phyloP scores from a whole-genome alignment of 495 filamentous ascomycete species.

The Staphylotrichum tortipilum region DNA sequence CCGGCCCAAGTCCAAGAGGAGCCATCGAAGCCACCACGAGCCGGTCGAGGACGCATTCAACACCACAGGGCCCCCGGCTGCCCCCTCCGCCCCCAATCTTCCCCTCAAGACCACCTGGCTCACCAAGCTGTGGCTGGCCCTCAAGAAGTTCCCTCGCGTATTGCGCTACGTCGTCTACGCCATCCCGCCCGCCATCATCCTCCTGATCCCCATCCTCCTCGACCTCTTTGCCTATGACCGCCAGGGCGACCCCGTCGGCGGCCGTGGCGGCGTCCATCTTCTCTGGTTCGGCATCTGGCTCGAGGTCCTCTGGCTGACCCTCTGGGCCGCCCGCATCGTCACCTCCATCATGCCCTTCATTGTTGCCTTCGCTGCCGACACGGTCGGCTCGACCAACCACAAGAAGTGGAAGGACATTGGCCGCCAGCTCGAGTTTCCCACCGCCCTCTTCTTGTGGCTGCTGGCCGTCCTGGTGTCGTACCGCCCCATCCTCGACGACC shows the following conservation, averaged over 20 bases:
- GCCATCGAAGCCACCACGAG: slow-evolving; percentile 33
- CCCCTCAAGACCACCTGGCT: slow-evolving; percentile 59
- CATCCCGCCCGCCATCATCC: slow-evolving; percentile 58
- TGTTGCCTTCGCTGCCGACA: slow-evolving; percentile 58
- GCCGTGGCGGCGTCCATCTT: slow-evolving; percentile 66
- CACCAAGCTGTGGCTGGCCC: slow-evolving; percentile 30
- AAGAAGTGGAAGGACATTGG: slow-evolving; percentile 95
- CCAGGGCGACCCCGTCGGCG: slow-evolving; percentile 36
- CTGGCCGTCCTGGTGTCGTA: slow-evolving; percentile 70
- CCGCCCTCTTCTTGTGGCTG: slow-evolving; percentile 88
- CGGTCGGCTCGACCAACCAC: slow-evolving; percentile 71
- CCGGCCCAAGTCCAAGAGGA: slow-evolving; percentile 29
- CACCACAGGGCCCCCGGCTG: slow-evolving; percentile 36
- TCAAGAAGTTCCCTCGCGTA: slow-evolving; percentile 69
- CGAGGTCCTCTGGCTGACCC: slow-evolving; percentile 82
- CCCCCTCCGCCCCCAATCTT: slow-evolving; percentile 42
- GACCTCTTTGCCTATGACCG: slow-evolving; percentile 55
- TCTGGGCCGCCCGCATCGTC: slow-evolving; percentile 76
- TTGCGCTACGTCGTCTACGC: slow-evolving; percentile 86
- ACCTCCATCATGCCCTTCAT: slow-evolving; percentile 64
- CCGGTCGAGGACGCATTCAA: slow-evolving; percentile 78
- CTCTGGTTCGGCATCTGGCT: slow-evolving; percentile 95
- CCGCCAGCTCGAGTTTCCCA: slow-evolving; percentile 75
- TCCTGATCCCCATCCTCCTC: slow-evolving; percentile 75
- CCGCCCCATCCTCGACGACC: slow-evolving; percentile 62